Conservation (phyloP, 208 protist genomes). For the Trypanosoma cruzi region DNA sequence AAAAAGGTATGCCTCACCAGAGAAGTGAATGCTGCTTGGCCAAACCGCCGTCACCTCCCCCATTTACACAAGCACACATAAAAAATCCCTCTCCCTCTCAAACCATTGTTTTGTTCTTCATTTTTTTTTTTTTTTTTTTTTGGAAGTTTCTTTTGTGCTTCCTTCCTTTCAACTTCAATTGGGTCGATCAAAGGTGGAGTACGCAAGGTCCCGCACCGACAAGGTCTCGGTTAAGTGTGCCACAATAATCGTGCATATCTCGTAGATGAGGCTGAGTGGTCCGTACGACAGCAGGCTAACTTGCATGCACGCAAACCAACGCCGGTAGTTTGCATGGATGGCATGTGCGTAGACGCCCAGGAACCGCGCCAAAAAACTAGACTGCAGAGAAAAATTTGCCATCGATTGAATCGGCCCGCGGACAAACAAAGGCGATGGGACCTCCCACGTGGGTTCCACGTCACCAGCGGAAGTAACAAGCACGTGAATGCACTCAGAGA, state of each 20-base stretch:
- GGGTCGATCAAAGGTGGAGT: not conserved
- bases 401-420: not conserved
- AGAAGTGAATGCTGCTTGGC: no score
- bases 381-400: not conserved
- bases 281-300: constrained; percentile 2
- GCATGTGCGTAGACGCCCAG: constrained; percentile 18
- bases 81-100: no score
- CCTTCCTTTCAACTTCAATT: not conserved
- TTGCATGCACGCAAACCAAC: constrained; percentile 17
- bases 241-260: not conserved
- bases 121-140: not conserved
- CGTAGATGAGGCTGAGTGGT: constrained; percentile 12
- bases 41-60: no score
- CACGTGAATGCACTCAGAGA: constrained; percentile 11
- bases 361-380: constrained; percentile 1
- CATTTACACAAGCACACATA: no score
- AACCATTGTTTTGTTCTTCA: no score
- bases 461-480: constrained; percentile 10
- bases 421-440: constrained; percentile 11
- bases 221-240: constrained; percentile 15
- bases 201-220: not conserved
- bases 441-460: constrained; percentile 1
- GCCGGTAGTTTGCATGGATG: constrained; percentile 20
- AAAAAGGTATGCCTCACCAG: not conserved
- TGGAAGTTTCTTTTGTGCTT: not conserved